Evolutionary conservation across 495 filamentous ascomycete species (phyloP).

Genomic region (Trichoderma gamsii): DNA sequence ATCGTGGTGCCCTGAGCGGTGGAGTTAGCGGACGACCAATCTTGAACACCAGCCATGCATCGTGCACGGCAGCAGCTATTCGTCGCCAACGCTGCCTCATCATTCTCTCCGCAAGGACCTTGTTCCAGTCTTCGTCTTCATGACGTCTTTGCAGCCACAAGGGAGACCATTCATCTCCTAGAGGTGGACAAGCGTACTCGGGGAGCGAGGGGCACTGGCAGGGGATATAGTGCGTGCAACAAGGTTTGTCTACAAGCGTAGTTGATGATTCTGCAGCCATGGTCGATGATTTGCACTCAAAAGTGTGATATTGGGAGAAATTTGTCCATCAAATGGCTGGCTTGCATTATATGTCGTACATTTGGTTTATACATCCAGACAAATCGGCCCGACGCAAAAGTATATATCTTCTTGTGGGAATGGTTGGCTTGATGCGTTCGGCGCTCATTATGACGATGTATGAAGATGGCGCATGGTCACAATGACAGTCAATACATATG

Average conservation of each 20-base stretch:
- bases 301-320: background rate
- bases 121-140: slow-evolving; percentile 10
- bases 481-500: no score
- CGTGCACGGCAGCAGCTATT: slow-evolving; percentile 3
- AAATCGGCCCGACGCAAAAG: slow-evolving; percentile 12
- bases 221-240: slow-evolving; percentile 12
- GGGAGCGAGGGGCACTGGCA: slow-evolving; percentile 11
- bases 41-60: background rate
- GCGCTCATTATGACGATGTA: slow-evolving; percentile 13
- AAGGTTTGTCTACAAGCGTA: slow-evolving; percentile 10
- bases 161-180: slow-evolving; percentile 7
- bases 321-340: background rate
- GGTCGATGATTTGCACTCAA: slow-evolving; percentile 6
- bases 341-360: slow-evolving; percentile 2
- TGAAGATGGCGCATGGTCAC: no score
- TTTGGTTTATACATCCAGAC: slow-evolving; percentile 11
- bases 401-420: background rate
- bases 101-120: background rate
- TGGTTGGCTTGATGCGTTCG: slow-evolving; percentile 8
- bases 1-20: background rate
- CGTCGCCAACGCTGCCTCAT: background rate
- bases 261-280: background rate
- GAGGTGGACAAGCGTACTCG: slow-evolving; percentile 8
- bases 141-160: slow-evolving; percentile 11
- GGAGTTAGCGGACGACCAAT: slow-evolving; percentile 5